Evolutionary conservation across 2,329 filamentous ascomycete species (phyloP), one percentile per base, ranked within the genome.

Genomic region (Fusarium algeriense): DNA sequence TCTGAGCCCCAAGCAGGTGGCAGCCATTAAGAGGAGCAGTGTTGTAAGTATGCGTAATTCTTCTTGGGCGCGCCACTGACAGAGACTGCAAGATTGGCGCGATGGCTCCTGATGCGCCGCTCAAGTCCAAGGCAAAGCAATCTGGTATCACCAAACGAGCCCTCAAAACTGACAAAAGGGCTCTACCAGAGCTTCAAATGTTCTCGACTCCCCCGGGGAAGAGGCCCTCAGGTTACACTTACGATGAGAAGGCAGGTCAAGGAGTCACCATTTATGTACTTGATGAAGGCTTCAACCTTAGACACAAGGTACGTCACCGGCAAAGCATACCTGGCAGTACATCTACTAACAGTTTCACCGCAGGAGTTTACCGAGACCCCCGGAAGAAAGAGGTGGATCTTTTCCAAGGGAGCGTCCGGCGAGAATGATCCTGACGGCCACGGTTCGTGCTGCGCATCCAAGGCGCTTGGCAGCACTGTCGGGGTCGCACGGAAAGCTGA

Each of bases 1-100:
- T 2, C 12, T 52, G 20, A 52, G 11, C 13, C 30, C 48, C 10
- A 52, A 19, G 20, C 32, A 52, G 20, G 20, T 37, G 14, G 3
- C 48, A 6, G 1, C 17, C 0, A n/a, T 52, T 12, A 28, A n/a
- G 3, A 52, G 34, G 7, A 15, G 1, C 20, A 28, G 3, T 8
- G 1, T 37, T 37, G 34, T 52, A 52, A 37, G 32, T 52, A 15
- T 20, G 7, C 12, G 1, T 2, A 17, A 7, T 17, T 19, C 4
- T 34, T 0, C 14, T 6, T 0, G 2, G 8, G 15, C 4, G 1
- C 0, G 3, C 19, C 7, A 4, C 19, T 52, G 37, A 52, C 48
- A 4, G 2, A 1, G 4, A 1, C 0, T 26, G 19, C 12, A 26
- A 52, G 32, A 4, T 52, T 0, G 48, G 48, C 0, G 23, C 32